Conservation (phyloP, 768 basidiomycete species). For the Pleurotus eryngii region DNA sequence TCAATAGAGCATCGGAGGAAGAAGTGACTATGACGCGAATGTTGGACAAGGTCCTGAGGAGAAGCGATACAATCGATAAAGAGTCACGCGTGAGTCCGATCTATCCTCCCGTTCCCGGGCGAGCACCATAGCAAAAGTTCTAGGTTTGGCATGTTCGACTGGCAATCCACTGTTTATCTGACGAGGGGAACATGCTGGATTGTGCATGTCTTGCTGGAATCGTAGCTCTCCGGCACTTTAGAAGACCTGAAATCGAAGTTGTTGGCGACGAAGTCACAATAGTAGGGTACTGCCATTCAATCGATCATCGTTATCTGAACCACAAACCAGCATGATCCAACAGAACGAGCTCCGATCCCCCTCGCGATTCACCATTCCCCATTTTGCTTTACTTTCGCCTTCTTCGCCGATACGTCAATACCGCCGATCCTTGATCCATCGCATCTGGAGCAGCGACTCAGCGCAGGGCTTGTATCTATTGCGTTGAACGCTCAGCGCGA, state of each 20-base stretch:
- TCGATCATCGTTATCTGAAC: slow-evolving; percentile 1
- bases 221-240: slow-evolving; percentile 86
- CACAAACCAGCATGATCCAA: slow-evolving; percentile 66
- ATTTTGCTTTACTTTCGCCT: slow-evolving; percentile 91
- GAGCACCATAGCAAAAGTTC: too few relatives aligned
- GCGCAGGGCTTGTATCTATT: slow-evolving; percentile 65
- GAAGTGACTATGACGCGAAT: slow-evolving; percentile 87
- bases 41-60: slow-evolving; percentile 87
- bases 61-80: slow-evolving; percentile 92
- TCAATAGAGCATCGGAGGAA: slow-evolving; percentile 77
- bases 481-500: slow-evolving; percentile 91
- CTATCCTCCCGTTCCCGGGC: neutral
- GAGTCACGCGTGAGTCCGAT: slow-evolving; percentile 72
- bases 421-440: slow-evolving; percentile 78
- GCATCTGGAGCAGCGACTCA: slow-evolving; percentile 72
- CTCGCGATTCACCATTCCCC: slow-evolving; percentile 93
- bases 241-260: slow-evolving; percentile 91
- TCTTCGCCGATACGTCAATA: slow-evolving; percentile 57
- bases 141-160: slow-evolving; percentile 94
- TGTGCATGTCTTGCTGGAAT: slow-evolving; percentile 93
- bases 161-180: slow-evolving; percentile 86
- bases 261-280: slow-evolving; percentile 88
- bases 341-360: slow-evolving; percentile 86
- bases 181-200: slow-evolving; percentile 92
- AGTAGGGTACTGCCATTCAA: slow-evolving; percentile 42